Conservation (phyloP, 306 rosid species). For the Fragaria iinumae region DNA sequence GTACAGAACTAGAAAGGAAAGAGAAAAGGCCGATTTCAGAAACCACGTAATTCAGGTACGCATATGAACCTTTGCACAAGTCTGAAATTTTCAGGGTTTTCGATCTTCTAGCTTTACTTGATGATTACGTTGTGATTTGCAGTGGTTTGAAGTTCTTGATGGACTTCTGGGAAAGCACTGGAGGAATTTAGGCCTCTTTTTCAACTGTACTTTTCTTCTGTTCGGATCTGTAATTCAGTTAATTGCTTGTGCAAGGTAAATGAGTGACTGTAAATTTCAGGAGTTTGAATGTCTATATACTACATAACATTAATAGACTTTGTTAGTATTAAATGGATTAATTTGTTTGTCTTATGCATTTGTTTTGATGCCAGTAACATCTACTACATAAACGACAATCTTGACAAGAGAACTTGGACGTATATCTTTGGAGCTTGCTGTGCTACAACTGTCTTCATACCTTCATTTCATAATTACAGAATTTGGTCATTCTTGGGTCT, state of each 20-base stretch:
- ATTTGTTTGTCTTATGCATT: background rate
- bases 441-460: slow-evolving; percentile 93
- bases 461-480: slow-evolving; percentile 95
- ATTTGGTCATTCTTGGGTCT: slow-evolving; percentile 95
- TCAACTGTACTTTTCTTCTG: slow-evolving; percentile 96
- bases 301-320: background rate
- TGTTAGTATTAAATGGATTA: background rate
- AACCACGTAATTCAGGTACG: slow-evolving; percentile 94
- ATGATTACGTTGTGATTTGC: slow-evolving; percentile 13
- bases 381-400: slow-evolving; percentile 94
- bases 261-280: background rate
- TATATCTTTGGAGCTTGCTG: slow-evolving; percentile 97
- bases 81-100: background rate
- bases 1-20: slow-evolving; percentile 94
- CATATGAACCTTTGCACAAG: background rate
- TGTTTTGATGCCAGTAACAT: slow-evolving; percentile 58
- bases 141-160: slow-evolving; percentile 99
- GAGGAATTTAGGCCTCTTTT: slow-evolving; percentile 88
- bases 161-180: slow-evolving; percentile 92
- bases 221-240: slow-evolving; percentile 98
- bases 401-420: slow-evolving; percentile 99
- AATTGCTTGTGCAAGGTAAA: slow-evolving; percentile 94
- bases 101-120: background rate
- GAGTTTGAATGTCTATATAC: background rate
- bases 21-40: slow-evolving; percentile 93